Evolutionary conservation across 805 yeast genomes (phyloP).

Genomic region (Cyberlindnera suaveolens): DNA sequence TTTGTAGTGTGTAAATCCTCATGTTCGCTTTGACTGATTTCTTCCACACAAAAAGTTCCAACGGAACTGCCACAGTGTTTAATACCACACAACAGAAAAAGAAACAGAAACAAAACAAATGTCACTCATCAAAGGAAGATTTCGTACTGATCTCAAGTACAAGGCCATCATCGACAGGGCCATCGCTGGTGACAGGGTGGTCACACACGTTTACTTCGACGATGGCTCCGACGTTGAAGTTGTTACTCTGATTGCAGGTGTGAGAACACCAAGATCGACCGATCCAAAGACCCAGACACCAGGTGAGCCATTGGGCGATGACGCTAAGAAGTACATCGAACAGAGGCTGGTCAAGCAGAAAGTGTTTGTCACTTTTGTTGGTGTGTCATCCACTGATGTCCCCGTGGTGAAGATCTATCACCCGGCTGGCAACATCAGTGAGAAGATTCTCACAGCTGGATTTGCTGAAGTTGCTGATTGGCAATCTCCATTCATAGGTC

Average conservation of each 20-base stretch:
- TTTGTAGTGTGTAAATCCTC: no score
- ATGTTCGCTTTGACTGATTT: no score
- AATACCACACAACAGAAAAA: neutral
- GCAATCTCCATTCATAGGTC: constrained; percentile 68
- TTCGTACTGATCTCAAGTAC: constrained; percentile 23
- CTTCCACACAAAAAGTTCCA: no score
- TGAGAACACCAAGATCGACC: constrained; percentile 65
- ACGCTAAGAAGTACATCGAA: constrained; percentile 60
- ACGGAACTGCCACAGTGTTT: neutral
- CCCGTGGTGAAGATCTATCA: constrained; percentile 55
- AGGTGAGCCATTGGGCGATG: constrained; percentile 59
- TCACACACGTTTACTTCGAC: constrained; percentile 47
- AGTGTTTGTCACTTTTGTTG: constrained; percentile 51
- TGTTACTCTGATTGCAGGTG: constrained; percentile 66
- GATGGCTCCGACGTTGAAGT: constrained; percentile 48
- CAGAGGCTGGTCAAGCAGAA: constrained; percentile 55
- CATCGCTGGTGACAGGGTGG: constrained; percentile 71
- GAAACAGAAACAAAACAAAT: neutral
- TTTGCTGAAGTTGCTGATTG: constrained; percentile 73
- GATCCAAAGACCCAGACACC: constrained; percentile 29
- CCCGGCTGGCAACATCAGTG: constrained; percentile 75
- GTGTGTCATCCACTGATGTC: constrained; percentile 55
- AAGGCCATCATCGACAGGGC: constrained; percentile 67
- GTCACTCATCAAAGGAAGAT: constrained; percentile 20
- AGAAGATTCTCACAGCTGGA: constrained; percentile 60